Percentiles rank a stretch among this genome's conserved stretches.
phyloP scores from a whole-genome alignment of 805 yeast species.

The Scheffersomyces coipomensis region DNA sequence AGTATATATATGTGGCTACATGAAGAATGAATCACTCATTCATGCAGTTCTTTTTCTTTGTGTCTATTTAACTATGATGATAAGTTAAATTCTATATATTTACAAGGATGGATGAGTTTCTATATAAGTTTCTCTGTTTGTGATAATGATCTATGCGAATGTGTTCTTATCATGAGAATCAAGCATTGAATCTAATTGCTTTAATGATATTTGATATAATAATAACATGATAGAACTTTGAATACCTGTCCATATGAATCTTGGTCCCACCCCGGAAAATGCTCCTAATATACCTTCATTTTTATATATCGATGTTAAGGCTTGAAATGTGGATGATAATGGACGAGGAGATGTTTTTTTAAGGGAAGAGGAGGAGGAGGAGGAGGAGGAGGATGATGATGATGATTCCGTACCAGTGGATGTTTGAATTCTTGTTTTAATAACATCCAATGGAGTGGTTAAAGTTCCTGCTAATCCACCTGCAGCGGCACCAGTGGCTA shows the following conservation, averaged over 20 bases:
- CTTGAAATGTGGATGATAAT: constrained; percentile 27
- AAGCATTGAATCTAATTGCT: constrained; percentile 38
- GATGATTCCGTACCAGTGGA: constrained; percentile 70
- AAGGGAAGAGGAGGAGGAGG: not conserved
- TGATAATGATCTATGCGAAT: too few relatives aligned
- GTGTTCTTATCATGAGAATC: not conserved
- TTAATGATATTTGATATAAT: constrained; percentile 76
- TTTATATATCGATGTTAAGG: constrained; percentile 47
- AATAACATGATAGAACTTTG: constrained; percentile 94
- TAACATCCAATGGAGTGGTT: constrained; percentile 90
- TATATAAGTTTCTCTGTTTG: too few relatives aligned
- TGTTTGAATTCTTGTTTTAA: constrained; percentile 91
- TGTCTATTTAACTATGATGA: too few relatives aligned
- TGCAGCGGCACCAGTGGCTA: constrained; percentile 90
- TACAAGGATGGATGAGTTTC: too few relatives aligned
- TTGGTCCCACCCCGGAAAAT: constrained; percentile 94
- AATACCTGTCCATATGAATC: constrained; percentile 93
- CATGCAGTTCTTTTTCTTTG: too few relatives aligned
- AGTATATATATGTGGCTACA: too few relatives aligned
- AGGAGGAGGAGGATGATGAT: constrained; percentile 6
- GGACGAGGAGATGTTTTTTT: constrained; percentile 5
- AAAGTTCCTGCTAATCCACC: constrained; percentile 89
- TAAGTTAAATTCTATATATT: too few relatives aligned
- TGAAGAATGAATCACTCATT: too few relatives aligned
- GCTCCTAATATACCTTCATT: constrained; percentile 78